Evolutionary conservation across 306 rosid species (phyloP), one percentile per base, ranked within the genome.

Genomic region (Quercus bicolor): DNA sequence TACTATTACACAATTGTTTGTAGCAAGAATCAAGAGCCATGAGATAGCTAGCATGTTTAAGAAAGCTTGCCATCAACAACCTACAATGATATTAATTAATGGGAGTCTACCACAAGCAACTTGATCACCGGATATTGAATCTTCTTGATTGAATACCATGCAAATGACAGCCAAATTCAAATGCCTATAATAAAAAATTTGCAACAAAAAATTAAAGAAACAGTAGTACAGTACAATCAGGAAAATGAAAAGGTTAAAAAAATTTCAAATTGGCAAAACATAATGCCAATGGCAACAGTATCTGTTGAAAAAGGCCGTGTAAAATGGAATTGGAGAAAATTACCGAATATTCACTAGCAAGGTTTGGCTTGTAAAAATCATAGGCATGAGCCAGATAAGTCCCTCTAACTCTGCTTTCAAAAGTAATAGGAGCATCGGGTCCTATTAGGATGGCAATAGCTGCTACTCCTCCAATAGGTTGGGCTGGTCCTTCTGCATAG

Each of bases 301-400:
- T 3, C 24, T 28, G 5, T 24, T 19, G 34, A 73, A 56, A 33
- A 33, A 33, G 40, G 40, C 40, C 2, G 40, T 33, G 40, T 33
- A 33, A 33, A 48, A 37, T 59, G 26, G 26, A 29, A 45, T 20
- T 2, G 11, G 37, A 19, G 37, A 40, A 81, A 34, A 76, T 85
- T 93, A 95, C 97, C 37, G 99, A 97, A 84, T 93, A 95, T 91
- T 95, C 99, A 82, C 99, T 95, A 31, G 97, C 94, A 75, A 95
- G 96, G 83, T 95, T 81, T 26, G 99, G 99, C 89, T 95, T 95
- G 94, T 95, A 93, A 83, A 95, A 95, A 80, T 95, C 96, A 75
- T 95, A 95, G 70, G 37, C 99, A 24, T 95, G 99, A 72, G 98
- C 75, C 98, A 93, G 91, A 70, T 93, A 91, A 65, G 97, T 95